These are phyloP conservation scores for Cryptococcus amylolentus DNA, from an alignment of 1,284 basidiomycete genomes.

Conservation along the genomic window DNA sequence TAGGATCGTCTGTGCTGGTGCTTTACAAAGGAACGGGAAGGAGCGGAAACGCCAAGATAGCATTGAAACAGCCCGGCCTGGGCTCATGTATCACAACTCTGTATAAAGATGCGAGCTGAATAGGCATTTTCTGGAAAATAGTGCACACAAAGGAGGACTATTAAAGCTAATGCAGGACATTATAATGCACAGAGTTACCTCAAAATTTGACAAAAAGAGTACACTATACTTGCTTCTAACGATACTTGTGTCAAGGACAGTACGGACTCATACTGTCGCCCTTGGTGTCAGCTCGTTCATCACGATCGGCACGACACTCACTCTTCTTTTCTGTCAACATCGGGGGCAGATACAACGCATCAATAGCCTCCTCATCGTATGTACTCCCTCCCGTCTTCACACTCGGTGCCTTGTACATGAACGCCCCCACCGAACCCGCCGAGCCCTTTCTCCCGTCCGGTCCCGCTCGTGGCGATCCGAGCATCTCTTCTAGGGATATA, in stretches of 20 bases:
- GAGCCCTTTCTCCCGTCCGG: conserved; percentile 1
- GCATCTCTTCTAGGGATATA: conserved; percentile 19
- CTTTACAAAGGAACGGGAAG: background rate
- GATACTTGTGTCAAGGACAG: background rate
- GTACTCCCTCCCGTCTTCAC: background rate
- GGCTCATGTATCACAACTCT: background rate
- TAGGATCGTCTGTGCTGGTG: conserved; percentile 1
- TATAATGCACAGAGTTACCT: conserved; percentile 1
- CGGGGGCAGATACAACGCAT: conserved; percentile 10
- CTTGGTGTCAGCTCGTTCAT: background rate
- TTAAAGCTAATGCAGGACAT: background rate
- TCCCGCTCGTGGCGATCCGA: conserved; percentile 10
- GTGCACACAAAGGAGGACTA: background rate
- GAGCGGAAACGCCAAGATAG: background rate
- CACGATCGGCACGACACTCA: conserved; percentile 1
- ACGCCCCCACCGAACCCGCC: background rate
- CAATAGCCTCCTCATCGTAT: conserved; percentile 8
- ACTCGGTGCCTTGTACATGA: background rate
- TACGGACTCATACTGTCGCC: background rate
- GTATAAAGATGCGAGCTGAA: background rate
- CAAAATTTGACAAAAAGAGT: background rate
- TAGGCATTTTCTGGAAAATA: background rate
- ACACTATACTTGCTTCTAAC: background rate
- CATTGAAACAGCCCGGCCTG: background rate
- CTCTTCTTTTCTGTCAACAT: conserved; percentile 12